phyloP scores from a whole-genome alignment of 164 flowering plant genomes.

The Santalum album region DNA sequence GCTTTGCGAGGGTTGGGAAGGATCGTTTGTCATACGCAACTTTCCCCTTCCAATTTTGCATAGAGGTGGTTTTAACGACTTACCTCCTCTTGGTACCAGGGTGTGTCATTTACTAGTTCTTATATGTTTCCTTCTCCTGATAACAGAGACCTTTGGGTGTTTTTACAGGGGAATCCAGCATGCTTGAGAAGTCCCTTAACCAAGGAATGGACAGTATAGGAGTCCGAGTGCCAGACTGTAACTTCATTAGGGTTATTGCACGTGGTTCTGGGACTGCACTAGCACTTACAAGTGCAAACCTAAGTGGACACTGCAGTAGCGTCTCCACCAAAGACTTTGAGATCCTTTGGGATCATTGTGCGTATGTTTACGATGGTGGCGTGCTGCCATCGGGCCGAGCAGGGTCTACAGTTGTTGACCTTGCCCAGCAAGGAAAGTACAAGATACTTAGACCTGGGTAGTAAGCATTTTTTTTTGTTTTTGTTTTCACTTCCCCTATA shows the following conservation, averaged over 20 bases:
- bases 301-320: constrained; percentile 83
- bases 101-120: too few species aligned
- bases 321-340: constrained; percentile 72
- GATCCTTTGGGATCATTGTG: constrained; percentile 80
- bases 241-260: constrained; percentile 65
- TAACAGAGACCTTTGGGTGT: too few species aligned
- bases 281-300: constrained; percentile 91
- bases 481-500: too few species aligned
- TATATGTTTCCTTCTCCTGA: too few species aligned
- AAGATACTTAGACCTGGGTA: constrained; percentile 88
- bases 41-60: too few species aligned
- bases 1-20: too few species aligned
- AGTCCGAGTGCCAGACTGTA: constrained; percentile 78
- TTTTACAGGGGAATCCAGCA: constrained; percentile 75
- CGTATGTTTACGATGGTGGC: constrained; percentile 78
- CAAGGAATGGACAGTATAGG: constrained; percentile 89
- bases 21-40: too few species aligned
- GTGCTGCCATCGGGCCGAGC: constrained; percentile 86
- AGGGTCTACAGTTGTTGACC: constrained; percentile 90
- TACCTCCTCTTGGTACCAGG: too few species aligned
- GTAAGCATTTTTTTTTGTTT: constrained; percentile 23
- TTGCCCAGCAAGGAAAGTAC: constrained; percentile 55
- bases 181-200: constrained; percentile 80
- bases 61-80: too few species aligned
- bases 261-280: constrained; percentile 73